phyloP scores from a whole-genome alignment of 306 rosid species.

The Senna tora region DNA sequence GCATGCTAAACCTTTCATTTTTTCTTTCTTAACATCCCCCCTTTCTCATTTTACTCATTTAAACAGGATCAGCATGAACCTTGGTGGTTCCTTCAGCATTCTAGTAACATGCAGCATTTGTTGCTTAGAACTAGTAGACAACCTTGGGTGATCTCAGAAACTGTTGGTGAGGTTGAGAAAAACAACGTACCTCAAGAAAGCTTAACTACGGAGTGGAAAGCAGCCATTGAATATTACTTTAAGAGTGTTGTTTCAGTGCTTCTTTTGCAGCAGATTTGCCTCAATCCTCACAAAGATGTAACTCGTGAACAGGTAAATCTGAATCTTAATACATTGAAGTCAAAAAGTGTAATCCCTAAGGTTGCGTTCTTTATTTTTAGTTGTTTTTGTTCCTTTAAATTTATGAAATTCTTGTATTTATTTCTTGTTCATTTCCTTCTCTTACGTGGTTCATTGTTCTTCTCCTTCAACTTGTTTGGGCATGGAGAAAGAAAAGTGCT shows the following conservation, averaged over 20 bases:
- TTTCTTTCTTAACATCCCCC: no score
- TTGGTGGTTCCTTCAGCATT: conserved; percentile 91
- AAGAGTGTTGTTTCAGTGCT: conserved; percentile 73
- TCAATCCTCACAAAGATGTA: conserved; percentile 72
- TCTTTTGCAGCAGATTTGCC: conserved; percentile 64
- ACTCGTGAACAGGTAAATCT: conserved; percentile 68
- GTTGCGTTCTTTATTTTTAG: neutral
- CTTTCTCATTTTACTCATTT: neutral
- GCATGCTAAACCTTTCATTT: neutral
- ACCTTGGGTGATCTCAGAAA: conserved; percentile 42
- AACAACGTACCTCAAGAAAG: conserved; percentile 32
- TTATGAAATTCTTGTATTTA: neutral
- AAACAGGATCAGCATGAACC: conserved; percentile 63
- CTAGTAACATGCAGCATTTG: conserved; percentile 56
- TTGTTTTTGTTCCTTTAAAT: neutral
- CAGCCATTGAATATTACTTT: conserved; percentile 64
- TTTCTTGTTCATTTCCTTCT: neutral
- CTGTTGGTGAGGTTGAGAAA: conserved; percentile 33
- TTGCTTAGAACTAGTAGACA: conserved; percentile 48
- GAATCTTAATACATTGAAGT: neutral
- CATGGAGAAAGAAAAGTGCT: neutral
- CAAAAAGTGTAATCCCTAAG: neutral
- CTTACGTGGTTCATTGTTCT: neutral
- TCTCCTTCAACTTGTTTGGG: neutral
- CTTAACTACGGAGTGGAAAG: conserved; percentile 62